Conservation (phyloP, 805 yeast species). For the Kazachstania taianensis region DNA sequence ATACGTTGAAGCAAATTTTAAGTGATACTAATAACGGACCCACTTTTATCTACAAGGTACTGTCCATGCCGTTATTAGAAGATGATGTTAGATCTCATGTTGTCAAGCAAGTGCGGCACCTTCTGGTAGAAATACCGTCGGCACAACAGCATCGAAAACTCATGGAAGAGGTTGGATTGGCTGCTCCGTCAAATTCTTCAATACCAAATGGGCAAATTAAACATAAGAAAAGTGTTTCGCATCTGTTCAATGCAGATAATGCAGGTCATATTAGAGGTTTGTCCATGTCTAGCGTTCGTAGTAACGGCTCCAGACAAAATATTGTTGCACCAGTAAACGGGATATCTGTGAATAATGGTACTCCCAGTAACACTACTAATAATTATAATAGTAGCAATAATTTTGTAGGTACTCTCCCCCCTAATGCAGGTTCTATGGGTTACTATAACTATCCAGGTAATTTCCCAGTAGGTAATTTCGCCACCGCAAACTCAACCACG, state of each 20-base stretch:
- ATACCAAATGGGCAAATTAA: constrained; percentile 8
- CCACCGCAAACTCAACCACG: constrained; percentile 8
- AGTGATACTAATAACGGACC: constrained; percentile 62
- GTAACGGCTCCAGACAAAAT: constrained; percentile 24
- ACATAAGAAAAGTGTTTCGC: constrained; percentile 21
- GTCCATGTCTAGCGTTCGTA: constrained; percentile 25
- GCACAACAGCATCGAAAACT: constrained; percentile 74
- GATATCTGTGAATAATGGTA: neutral
- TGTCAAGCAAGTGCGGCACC: constrained; percentile 49
- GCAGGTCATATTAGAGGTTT: constrained; percentile 22
- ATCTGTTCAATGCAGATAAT: constrained; percentile 15
- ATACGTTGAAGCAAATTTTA: constrained; percentile 46
- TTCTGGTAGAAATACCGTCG: constrained; percentile 50
- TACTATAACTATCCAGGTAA: constrained; percentile 27
- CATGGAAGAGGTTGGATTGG: constrained; percentile 83
- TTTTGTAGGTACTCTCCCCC: no score
- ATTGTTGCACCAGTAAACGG: constrained; percentile 5
- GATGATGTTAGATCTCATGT: constrained; percentile 48
- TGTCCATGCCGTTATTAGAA: constrained; percentile 62
- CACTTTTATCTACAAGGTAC: constrained; percentile 66
- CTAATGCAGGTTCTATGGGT: neutral
- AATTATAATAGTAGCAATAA: neutral
- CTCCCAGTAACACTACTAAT: neutral
- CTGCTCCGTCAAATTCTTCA: constrained; percentile 6
- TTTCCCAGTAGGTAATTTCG: constrained; percentile 17